Base-by-base conservation (phyloP, 2,329 filamentous ascomycete species). In the Ceratocystis colombiana region DNA sequence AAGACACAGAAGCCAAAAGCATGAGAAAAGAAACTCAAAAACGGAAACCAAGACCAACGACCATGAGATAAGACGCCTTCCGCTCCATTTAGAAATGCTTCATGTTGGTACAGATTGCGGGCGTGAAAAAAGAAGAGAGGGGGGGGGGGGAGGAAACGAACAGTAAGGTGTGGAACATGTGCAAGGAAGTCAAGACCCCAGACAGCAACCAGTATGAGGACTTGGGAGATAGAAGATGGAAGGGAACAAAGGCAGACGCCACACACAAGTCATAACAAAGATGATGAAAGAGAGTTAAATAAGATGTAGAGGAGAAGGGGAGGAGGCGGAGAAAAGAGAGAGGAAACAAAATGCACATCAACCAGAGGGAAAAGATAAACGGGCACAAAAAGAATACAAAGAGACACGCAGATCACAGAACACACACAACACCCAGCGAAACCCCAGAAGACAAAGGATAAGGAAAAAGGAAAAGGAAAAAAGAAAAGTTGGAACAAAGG, bases 311-410 rank as follows among this genome's bases (percentile, higher is more conserved):
- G 57, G 28, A 41, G 17, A 44, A 37, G 57, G 15, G 20, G 44
- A 20, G 46, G 33, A 63, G 33, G 25, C 15, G 28, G 37, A 63
- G 53, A 65, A 22, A 53, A 45, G 62, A 53, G 48, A 61, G 61
- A 46, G 64, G 37, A 37, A 62, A 53, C 20, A 46, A 46, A 62
- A 62, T 59, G 55, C 55, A 33, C 37, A 48, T 44, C 33, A 25
- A 63, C 30, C 37, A 41, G 37, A 61, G 25, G n/a, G 53, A 63
- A 66, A 62, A 62, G n/a, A 46, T n/a, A 63, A 50, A 57, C 61
- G 15, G 17, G 45, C 53, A 57, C 53, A 55, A 64, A 63, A 37
- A 55, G 46, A 59, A 59, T 57, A 44, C 33, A 63, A 7, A 15
- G 37, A 41, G 37, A 41, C 37, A 41, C 10, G 37, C 37, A 41